Evolutionary conservation across 306 rosid species (phyloP), one percentile per base, ranked within the genome.

Genomic region (Leucaena leucocephala): DNA sequence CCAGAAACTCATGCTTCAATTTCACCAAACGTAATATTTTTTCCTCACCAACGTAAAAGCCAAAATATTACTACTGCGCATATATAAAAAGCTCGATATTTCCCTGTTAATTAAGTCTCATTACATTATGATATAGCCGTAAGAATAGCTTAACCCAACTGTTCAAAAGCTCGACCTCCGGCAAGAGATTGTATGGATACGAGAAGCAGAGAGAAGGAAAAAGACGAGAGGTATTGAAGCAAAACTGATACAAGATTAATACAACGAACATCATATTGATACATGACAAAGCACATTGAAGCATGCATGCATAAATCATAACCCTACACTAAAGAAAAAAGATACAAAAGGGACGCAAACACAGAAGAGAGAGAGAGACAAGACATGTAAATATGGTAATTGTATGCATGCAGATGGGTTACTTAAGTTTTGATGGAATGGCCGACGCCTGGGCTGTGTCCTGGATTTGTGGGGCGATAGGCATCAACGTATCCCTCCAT

Each of bases 371-470:
- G 0, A n/a, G 64, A 38, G 14, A 22, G 59, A 73, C 50, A 78
- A 8, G 59, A 78, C 44, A 78, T 13, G 50, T 42, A 35, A 35
- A 65, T 9, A 43, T 6, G 48, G 14, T 55, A 10, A 19, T n/a
- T 55, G 62, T 34, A 19, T 2, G 27, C 62, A 55, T 55, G 62
- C 62, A 55, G 9, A 16, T 50, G 8, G 17, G 3, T 19, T 21
- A 3, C 40, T 78, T 80, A 87, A 82, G 75, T 77, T 68, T 85
- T 81, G 80, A 87, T 33, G 54, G 91, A 81, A 82, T 93, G 98
- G 3, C 98, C 98, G 34, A 91, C 88, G 14, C 98, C 93, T 0
- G 98, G 97, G 63, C 97, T 91, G 45, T 91, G 92, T 11, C 97
- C 94, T 2, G 96, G 94, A 21, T 80, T 80, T 7, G 96, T 93